These are phyloP conservation scores for Auricularia auricula-judae DNA, from an alignment of 768 basidiomycete genomes.

Conservation along the genomic window DNA sequence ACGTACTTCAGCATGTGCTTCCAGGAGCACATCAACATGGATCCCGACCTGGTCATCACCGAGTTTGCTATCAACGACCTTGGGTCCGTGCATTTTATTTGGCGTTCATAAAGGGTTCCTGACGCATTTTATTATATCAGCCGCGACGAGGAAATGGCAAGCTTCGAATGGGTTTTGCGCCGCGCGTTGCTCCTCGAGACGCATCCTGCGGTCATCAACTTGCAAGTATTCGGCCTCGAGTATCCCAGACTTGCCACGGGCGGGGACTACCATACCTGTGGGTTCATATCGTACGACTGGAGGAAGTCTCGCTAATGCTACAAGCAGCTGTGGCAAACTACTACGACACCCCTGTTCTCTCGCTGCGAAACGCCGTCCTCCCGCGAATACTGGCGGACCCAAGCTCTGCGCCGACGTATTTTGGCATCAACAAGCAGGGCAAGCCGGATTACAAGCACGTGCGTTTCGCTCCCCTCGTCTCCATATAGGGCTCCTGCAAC, in stretches of 20 bases:
- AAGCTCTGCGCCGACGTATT: not conserved
- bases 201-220: constrained; percentile 21
- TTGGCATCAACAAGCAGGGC: not conserved
- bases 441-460: not conserved
- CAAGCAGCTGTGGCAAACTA: constrained; percentile 16
- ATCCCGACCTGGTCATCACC: constrained; percentile 8
- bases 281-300: not conserved
- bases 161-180: constrained; percentile 23
- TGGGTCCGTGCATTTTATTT: not conserved
- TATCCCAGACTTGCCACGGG: not conserved
- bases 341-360: constrained; percentile 9
- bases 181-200: constrained; percentile 17
- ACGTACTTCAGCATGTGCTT: constrained; percentile 10
- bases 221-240: constrained; percentile 3
- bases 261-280: not conserved
- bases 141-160: constrained; percentile 8
- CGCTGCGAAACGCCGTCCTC: not conserved
- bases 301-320: constrained; percentile 4
- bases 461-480: not conserved
- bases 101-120: no score
- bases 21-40: constrained; percentile 5
- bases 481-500: no score
- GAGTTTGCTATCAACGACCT: constrained; percentile 9
- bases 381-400: not conserved
- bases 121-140: not conserved